A percentile compares a stretch with the other conserved stretches of the same genome.
phyloP scores from a whole-genome alignment of 106 monocot genomes.

The Dendrobium huoshanense region DNA sequence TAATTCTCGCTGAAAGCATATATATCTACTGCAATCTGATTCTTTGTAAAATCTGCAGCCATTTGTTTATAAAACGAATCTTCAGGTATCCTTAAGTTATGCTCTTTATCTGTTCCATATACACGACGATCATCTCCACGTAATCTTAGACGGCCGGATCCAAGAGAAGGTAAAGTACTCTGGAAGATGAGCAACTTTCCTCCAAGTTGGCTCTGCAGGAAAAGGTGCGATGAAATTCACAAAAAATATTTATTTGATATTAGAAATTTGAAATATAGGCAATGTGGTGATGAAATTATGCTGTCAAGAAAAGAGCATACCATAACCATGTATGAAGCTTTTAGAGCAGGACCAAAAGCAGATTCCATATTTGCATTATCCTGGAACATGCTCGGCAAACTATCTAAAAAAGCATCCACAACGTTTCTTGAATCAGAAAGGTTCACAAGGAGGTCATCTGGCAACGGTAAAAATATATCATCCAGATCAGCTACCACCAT shows the following conservation, averaged over 20 bases:
- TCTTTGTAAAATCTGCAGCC: slow-evolving; percentile 96
- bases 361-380: slow-evolving; percentile 86
- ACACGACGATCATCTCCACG: slow-evolving; percentile 84
- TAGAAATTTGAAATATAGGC: background rate
- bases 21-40: slow-evolving; percentile 83
- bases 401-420: slow-evolving; percentile 85
- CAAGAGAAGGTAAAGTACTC: slow-evolving; percentile 87
- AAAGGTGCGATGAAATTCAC: slow-evolving; percentile 2
- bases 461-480: slow-evolving; percentile 90
- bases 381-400: slow-evolving; percentile 85
- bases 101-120: slow-evolving; percentile 92
- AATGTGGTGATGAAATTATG: background rate
- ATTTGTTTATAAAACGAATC: slow-evolving; percentile 98
- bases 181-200: slow-evolving; percentile 89
- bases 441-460: slow-evolving; percentile 98
- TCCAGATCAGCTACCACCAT: slow-evolving; percentile 94
- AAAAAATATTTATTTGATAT: background rate
- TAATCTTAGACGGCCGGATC: slow-evolving; percentile 72
- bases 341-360: slow-evolving; percentile 92
- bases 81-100: slow-evolving; percentile 67
- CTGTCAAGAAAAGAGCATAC: slow-evolving; percentile 23
- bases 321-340: slow-evolving; percentile 96
- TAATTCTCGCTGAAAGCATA: slow-evolving; percentile 80
- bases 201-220: slow-evolving; percentile 79
- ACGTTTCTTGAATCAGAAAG: slow-evolving; percentile 89